A percentile compares a stretch with the other conserved stretches of the same genome.
These are phyloP conservation scores for Flaveria brownii DNA, from an alignment of 129 eudicot species.

Conservation along the genomic window DNA sequence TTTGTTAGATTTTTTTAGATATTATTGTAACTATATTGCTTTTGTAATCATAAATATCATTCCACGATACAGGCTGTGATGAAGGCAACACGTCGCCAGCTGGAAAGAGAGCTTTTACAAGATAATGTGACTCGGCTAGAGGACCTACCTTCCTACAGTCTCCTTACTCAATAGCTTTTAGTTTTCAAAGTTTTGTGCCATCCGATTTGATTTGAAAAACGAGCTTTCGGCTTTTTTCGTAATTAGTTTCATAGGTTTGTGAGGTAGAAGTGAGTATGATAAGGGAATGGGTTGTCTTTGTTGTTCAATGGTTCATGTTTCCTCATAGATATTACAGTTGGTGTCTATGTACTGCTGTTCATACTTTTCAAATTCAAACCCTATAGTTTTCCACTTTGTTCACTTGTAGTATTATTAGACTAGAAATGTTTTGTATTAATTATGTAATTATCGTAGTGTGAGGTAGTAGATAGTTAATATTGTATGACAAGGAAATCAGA, in stretches of 20 bases:
- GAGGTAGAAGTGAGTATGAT: constrained; percentile 24
- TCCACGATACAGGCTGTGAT: constrained; percentile 70
- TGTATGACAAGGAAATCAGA: too few species aligned
- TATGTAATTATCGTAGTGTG: too few species aligned
- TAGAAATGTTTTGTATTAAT: too few species aligned
- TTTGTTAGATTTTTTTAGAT: neutral
- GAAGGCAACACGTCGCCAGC: constrained; percentile 96
- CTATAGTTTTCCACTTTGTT: neutral
- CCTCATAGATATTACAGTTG: neutral
- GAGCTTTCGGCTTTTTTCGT: constrained; percentile 25
- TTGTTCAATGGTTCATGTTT: constrained; percentile 14
- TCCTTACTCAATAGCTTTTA: constrained; percentile 51
- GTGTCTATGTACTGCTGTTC: neutral
- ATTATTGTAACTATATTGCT: neutral
- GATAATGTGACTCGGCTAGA: constrained; percentile 78
- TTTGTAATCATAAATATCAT: neutral
- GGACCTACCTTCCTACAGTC: constrained; percentile 85
- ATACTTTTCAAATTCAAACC: neutral
- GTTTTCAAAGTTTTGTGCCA: neutral
- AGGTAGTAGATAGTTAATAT: too few species aligned
- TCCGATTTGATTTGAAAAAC: neutral
- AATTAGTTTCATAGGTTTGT: constrained; percentile 21
- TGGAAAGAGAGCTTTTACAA: constrained; percentile 87
- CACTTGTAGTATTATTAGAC: too few species aligned
- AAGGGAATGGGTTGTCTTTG: neutral